Evolutionary conservation across 2,329 filamentous ascomycete genomes (phyloP), one percentile per base, ranked within the genome.

Genomic region (Penicillium sp.): DNA sequence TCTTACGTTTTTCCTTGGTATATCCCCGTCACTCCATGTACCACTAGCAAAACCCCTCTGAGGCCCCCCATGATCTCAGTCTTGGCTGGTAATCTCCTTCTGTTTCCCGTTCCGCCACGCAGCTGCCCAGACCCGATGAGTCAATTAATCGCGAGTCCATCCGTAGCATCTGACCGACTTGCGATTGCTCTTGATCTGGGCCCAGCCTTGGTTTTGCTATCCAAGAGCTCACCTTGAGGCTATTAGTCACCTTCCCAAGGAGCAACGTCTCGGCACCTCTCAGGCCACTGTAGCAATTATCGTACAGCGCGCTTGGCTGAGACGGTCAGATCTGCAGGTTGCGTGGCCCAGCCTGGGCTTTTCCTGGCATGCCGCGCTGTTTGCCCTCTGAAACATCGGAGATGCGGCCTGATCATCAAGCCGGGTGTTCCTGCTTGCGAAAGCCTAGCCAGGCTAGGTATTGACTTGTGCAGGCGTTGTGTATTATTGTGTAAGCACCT

Each of bases 251-350:
- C 35, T 33, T 40, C 10, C 11, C 4, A 22, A 19, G 19, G 41
- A 24, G 49, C 49, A 31, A 33, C 50, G 6, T 35, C 62, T 64
- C 49, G 62, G 59, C 62, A 50, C 19, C 47, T 50, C 43, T 53
- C 54, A 59, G 22, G 18, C 13, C 56, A 33, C 19, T 49, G 27
- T 33, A 36, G 24, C 27, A 10, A 33, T 44, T 31, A 31, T 47
- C 47, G 31, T 22, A 37, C 49, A 50, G 47, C 31, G 31, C 43
- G 56, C 62, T 64, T 64, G 62, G 56, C 62, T 64, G 37, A 40
- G 59, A 46, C 59, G 55, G 57, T 62, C 57, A 57, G 39, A 43
- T 58, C 54, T 41, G 55, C 35, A 24, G 56, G 54, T 61, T 63
- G 59, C 61, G 61, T 56, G 63, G 59, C 39, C 40, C 37, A 13